These are phyloP conservation scores for Leccinum pachyderme DNA, from an alignment of 1,284 basidiomycete species.

Conservation along the genomic window DNA sequence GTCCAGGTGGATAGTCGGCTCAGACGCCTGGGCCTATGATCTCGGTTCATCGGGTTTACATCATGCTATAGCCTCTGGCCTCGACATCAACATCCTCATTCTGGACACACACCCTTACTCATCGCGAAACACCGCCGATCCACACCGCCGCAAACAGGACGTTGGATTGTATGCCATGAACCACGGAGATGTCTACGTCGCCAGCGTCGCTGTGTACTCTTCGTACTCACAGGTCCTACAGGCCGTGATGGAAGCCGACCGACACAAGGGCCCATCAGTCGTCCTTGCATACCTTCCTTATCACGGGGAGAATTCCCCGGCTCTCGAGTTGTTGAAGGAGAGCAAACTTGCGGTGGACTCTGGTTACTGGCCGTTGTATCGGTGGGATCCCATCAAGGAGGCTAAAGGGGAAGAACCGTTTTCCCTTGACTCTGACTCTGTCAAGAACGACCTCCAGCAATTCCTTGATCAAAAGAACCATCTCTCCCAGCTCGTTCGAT, in stretches of 20 bases:
- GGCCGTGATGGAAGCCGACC: constrained; percentile 89
- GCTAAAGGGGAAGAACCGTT: constrained; percentile 79
- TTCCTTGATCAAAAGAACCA: constrained; percentile 98
- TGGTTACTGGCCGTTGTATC: constrained; percentile 98
- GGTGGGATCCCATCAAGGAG: constrained; percentile 93
- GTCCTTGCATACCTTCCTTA: constrained; percentile 96
- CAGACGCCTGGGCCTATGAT: constrained; percentile 95
- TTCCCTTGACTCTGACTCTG: constrained; percentile 87
- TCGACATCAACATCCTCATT: constrained; percentile 91
- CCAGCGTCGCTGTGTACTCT: constrained; percentile 92
- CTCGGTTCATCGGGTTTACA: constrained; percentile 95
- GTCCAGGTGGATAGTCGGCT: constrained; percentile 95
- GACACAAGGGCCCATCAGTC: constrained; percentile 87
- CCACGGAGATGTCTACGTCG: constrained; percentile 95
- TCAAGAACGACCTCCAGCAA: constrained; percentile 92
- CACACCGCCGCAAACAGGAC: constrained; percentile 83
- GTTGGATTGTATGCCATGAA: constrained; percentile 98
- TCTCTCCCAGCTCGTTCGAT: constrained; percentile 85
- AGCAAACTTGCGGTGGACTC: constrained; percentile 96
- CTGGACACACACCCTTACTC: constrained; percentile 93
- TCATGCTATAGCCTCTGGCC: constrained; percentile 96
- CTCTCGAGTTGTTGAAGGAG: constrained; percentile 90
- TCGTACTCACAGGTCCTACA: constrained; percentile 96
- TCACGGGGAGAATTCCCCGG: constrained; percentile 69
- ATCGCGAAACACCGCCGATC: constrained; percentile 66